Base-by-base conservation (phyloP, 352 stramenopile genomes). In the Phytophthora vignae region DNA sequence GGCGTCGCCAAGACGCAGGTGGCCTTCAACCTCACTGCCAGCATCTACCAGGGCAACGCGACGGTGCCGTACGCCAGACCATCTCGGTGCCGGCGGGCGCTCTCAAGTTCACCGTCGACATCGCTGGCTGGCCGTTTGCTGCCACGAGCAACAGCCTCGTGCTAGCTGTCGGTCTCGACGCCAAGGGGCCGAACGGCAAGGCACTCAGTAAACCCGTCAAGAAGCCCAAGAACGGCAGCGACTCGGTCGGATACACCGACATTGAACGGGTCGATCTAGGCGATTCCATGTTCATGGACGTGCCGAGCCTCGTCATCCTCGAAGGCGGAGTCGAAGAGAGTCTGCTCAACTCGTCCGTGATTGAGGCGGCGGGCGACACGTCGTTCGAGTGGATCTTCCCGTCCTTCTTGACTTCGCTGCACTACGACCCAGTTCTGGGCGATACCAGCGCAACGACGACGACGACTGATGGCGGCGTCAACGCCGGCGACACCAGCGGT, bases 401-500 rank as follows among this genome's bases (percentile, higher is more conserved):
- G 38, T 55, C 36, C 17, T 90, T 84, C 58, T 62, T 11, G 1
- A 58, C 64, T 10, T 78, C 49, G 17, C 55, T 90, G 10, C 78
- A 81, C 68, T 90, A 90, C 75, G 82, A 90, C 48, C 82, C 82
- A 1, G 82, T 90, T 9, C 60, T 82, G n/a, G 77, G 78, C 15
- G 60, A 71, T 33, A 33, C 29, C 9, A 69, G n/a, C 31, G 33
- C 27, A 12, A 64, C 40, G 17, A 57, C 54, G 0, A 69, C 19
- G 7, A 27, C 50, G 11, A 64, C 25, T 1, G 29, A 10, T 33
- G 7, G 29, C 29, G 29, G 29, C 29, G 29, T 33, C 29, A 33
- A 33, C 29, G 29, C 29, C 7, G 29, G 29, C 8, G 29, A 33
- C 29, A 54, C 17, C 1, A 63, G 50, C 69, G 48, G n/a, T 7